Conservation (phyloP, 225 moss, liverwort and hornwort genomes). For the Bryum argenteum region DNA sequence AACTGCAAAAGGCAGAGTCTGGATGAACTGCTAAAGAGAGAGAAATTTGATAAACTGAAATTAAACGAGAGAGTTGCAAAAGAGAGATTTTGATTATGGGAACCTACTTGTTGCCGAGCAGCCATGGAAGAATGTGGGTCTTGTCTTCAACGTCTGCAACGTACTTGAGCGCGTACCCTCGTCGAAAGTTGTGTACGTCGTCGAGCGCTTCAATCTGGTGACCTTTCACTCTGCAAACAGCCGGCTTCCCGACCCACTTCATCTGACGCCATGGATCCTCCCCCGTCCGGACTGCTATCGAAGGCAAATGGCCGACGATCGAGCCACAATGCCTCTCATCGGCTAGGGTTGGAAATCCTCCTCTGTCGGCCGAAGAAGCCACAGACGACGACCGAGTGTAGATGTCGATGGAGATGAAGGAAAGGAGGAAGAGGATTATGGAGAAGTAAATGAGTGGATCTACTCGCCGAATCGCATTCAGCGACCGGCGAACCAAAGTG, state of each 20-base stretch:
- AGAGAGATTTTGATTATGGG: too few species aligned
- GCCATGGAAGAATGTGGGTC: constrained; percentile 78
- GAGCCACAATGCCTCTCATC: constrained; percentile 40
- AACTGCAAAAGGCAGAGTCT: too few species aligned
- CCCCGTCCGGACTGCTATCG: too few species aligned
- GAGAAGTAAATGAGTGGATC: constrained; percentile 40
- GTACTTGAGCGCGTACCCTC: constrained; percentile 73
- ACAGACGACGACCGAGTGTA: background rate
- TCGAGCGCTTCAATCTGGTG: constrained; percentile 79
- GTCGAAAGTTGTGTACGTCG: constrained; percentile 68
- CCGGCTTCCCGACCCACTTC: constrained; percentile 85
- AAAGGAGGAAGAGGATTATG: constrained; percentile 33
- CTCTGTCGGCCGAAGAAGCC: too few species aligned
- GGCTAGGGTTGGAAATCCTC: too few species aligned
- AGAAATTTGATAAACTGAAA: too few species aligned
- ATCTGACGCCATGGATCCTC: constrained; percentile 54
- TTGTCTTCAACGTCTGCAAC: constrained; percentile 76
- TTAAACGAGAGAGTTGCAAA: too few species aligned
- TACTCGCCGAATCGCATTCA: constrained; percentile 35
- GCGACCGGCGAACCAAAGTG: background rate
- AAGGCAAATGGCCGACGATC: constrained; percentile 49
- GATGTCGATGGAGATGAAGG: constrained; percentile 30
- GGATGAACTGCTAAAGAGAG: too few species aligned
- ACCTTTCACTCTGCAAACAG: constrained; percentile 70
- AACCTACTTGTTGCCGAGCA: constrained; percentile 53